A percentile compares a stretch with the other conserved stretches of the same genome.
Evolutionary conservation across 257 asterid genomes (phyloP).

Genomic region (Ilex aquifolium): DNA sequence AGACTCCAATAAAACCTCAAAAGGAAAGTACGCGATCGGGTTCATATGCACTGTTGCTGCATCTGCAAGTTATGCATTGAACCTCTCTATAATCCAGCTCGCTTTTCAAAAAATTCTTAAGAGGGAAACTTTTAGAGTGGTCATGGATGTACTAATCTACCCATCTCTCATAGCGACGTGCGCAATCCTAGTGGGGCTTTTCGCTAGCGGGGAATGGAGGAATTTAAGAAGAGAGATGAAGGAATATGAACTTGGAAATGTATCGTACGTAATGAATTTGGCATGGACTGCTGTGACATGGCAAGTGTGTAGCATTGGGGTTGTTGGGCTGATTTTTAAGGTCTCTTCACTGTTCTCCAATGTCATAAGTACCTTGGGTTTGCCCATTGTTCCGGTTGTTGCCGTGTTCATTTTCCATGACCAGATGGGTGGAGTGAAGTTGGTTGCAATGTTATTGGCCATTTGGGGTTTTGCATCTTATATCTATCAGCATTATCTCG

Average conservation of each 20-base stretch:
- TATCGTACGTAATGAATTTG: conserved; percentile 20
- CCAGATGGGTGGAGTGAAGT: conserved; percentile 7
- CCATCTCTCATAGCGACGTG: conserved; percentile 27
- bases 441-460: conserved; percentile 12
- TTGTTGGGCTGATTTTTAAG: too few relatives aligned
- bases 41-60: conserved; percentile 33
- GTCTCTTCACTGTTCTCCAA: background rate
- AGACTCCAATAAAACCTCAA: conserved; percentile 1
- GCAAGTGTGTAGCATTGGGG: too few relatives aligned
- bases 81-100: conserved; percentile 25
- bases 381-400: conserved; percentile 15
- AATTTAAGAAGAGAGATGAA: conserved; percentile 27
- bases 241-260: conserved; percentile 25
- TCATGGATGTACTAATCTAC: conserved; percentile 11
- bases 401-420: conserved; percentile 21
- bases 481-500: too few relatives aligned
- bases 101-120: conserved; percentile 28
- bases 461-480: conserved; percentile 12
- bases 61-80: conserved; percentile 28
- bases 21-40: conserved; percentile 19
- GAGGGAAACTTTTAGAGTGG: too few relatives aligned
- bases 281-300: too few relatives aligned
- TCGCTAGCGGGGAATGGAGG: conserved; percentile 45
- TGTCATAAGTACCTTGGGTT: conserved; percentile 17
- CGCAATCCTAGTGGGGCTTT: conserved; percentile 18